Base-by-base conservation (phyloP, 2,329 filamentous ascomycete species). In the Talaromyces sp. region DNA sequence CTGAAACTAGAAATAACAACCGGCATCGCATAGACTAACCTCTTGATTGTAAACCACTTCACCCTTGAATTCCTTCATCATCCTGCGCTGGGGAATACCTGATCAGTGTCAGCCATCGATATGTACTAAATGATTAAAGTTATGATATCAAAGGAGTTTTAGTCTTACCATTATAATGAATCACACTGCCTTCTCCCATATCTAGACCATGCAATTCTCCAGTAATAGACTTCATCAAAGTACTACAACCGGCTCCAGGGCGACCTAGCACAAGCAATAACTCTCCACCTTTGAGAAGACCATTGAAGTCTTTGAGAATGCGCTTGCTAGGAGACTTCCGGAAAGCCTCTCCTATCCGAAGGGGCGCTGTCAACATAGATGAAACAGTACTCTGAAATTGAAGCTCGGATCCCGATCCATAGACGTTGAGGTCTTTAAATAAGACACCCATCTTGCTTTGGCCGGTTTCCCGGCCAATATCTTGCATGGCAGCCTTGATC, bases 121-220 rank as follows among this genome's bases (percentile, higher is more conserved):
- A 11, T 51, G 14, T 41, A 39, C 37, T 16, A 37, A 8, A 11
- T 19, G 39, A n/a, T 20, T 13, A 19, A 3, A n/a, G n/a, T n/a
- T n/a, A 1, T 22, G 14, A 13, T 16, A 9, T 22, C 1, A 4
- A 39, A 37, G 1, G 0, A 4, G 13, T 2, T 4, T 17, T n/a
- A n/a, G n/a, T n/a, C 50, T 54, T 80, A 61, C 86, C 84, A 80
- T 92, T 88, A 67, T 94, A 94, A 75, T 94, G 92, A 68, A 94
- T 84, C 49, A 87, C 83, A 0, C 88, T 87, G 6, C 77, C 72
- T 2, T 86, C 72, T 44, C 89, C 87, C 19, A 93, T 78, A 55
- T 82, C 82, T 64, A 93, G 86, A 37, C 90, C 90, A 61, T 91
- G 86, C 22, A 87, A 88, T 72, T 94, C 89, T 57, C 90, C 90